These are phyloP conservation scores for Solanum okadae DNA, from an alignment of 257 asterid genomes.

Conservation along the genomic window DNA sequence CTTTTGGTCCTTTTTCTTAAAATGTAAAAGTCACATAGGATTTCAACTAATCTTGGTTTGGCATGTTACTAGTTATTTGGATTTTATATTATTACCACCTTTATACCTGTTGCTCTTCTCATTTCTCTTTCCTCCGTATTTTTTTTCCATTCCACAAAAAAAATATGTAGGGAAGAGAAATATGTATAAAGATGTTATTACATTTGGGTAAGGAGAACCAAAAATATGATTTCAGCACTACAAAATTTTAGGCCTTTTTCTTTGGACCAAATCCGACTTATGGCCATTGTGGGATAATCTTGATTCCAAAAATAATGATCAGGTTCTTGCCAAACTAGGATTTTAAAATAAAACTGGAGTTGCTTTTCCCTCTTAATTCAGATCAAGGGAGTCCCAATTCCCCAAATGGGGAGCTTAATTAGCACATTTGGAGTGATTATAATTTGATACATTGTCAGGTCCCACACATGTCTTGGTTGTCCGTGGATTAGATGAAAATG, in stretches of 20 bases:
- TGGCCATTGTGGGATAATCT: background rate
- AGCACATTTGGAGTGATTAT: background rate
- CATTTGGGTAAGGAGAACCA: background rate
- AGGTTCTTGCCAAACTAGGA: background rate
- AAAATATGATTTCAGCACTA: background rate
- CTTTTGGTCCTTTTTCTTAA: background rate
- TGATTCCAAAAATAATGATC: background rate
- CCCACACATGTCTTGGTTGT: constrained; percentile 97
- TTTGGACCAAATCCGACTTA: background rate
- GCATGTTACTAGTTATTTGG: background rate
- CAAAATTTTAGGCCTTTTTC: background rate
- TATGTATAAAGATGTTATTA: background rate
- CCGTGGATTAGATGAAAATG: constrained; percentile 98
- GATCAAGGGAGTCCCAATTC: background rate
- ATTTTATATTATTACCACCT: background rate
- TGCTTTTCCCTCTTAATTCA: background rate
- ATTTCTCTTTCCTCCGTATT: background rate
- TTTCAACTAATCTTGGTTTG: background rate
- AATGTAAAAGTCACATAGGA: background rate
- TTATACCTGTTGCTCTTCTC: background rate
- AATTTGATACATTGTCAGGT: constrained; percentile 36
- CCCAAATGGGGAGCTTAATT: background rate
- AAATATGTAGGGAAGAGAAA: background rate
- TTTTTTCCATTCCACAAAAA: background rate
- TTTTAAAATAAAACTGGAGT: background rate